phyloP scores from a whole-genome alignment of 2,329 filamentous ascomycete genomes.

The Arthrobotrys pseudoclavata region DNA sequence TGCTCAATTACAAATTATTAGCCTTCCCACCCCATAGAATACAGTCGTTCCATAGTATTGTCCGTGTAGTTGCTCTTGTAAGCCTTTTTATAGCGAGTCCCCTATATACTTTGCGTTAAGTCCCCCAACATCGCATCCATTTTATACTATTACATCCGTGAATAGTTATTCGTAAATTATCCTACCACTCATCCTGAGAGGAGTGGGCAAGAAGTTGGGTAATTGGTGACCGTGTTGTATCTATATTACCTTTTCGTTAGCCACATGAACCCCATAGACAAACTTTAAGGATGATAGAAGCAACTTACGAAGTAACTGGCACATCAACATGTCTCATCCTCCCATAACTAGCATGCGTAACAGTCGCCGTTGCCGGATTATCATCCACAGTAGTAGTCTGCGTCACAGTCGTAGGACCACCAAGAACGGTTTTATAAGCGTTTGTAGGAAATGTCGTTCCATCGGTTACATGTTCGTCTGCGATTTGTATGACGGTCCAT shows the following conservation, averaged over 20 bases:
- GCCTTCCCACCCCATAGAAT: not conserved
- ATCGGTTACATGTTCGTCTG: not conserved
- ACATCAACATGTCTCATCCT: constrained; percentile 41
- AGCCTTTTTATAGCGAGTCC: not conserved
- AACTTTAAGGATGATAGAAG: too few relatives aligned
- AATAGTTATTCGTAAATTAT: constrained; percentile 1
- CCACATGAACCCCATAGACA: too few relatives aligned
- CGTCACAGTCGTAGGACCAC: constrained; percentile 16
- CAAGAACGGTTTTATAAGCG: constrained; percentile 12
- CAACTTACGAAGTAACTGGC: constrained; percentile 41
- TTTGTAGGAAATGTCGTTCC: constrained; percentile 29
- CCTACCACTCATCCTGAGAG: not conserved
- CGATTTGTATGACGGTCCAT: constrained; percentile 9
- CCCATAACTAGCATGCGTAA: constrained; percentile 37
- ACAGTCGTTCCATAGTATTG: not conserved
- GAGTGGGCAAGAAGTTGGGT: constrained; percentile 21
- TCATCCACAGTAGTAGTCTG: constrained; percentile 19
- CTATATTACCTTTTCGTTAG: too few relatives aligned
- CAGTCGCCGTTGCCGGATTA: constrained; percentile 8
- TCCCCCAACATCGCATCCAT: not conserved
- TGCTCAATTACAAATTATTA: not conserved
- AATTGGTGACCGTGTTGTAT: constrained; percentile 26
- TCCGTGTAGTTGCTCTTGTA: not conserved
- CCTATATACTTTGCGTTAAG: not conserved
- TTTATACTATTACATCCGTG: not conserved